Conservation (phyloP, 495 filamentous ascomycete genomes). For the Penicillium verhagenii region DNA sequence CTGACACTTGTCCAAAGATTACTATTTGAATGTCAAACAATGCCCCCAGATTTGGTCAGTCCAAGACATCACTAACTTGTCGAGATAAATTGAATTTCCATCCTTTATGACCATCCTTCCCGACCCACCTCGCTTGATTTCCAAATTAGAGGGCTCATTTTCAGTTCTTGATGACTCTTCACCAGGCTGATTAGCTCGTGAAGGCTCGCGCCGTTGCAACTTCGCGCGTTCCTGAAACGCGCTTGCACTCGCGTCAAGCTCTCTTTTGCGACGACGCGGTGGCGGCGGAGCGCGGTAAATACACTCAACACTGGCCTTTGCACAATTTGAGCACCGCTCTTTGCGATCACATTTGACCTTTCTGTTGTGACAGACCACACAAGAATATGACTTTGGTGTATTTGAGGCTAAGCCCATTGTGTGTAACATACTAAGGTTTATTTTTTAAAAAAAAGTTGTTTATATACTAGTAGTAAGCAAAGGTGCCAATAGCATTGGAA, state of each 20-base stretch:
- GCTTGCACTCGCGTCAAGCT: constrained; percentile 40
- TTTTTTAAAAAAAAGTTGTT: too few species aligned
- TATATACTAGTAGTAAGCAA: too few species aligned
- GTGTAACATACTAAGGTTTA: neutral
- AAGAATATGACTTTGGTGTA: constrained; percentile 47
- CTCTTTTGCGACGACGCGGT: constrained; percentile 59
- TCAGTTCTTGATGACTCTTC: neutral
- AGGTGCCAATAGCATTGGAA: too few species aligned
- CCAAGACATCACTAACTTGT: constrained; percentile 31
- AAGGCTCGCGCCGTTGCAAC: neutral
- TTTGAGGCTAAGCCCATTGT: constrained; percentile 8
- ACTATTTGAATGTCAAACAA: constrained; percentile 19
- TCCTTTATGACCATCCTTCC: constrained; percentile 36
- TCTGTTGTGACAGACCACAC: constrained; percentile 62
- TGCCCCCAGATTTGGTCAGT: neutral
- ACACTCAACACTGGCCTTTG: constrained; percentile 59
- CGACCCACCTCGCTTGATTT: constrained; percentile 5
- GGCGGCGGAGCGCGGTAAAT: constrained; percentile 58
- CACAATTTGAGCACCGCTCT: constrained; percentile 64
- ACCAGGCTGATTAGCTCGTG: neutral
- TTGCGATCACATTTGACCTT: constrained; percentile 68
- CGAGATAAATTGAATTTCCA: constrained; percentile 49
- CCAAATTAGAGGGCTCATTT: neutral
- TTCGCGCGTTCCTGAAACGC: constrained; percentile 34
- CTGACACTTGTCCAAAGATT: constrained; percentile 53